A percentile compares a stretch with the other conserved stretches of the same genome.
Evolutionary conservation across 2,329 filamentous ascomycete genomes (phyloP).

Genomic region (Aspergillus hortae): DNA sequence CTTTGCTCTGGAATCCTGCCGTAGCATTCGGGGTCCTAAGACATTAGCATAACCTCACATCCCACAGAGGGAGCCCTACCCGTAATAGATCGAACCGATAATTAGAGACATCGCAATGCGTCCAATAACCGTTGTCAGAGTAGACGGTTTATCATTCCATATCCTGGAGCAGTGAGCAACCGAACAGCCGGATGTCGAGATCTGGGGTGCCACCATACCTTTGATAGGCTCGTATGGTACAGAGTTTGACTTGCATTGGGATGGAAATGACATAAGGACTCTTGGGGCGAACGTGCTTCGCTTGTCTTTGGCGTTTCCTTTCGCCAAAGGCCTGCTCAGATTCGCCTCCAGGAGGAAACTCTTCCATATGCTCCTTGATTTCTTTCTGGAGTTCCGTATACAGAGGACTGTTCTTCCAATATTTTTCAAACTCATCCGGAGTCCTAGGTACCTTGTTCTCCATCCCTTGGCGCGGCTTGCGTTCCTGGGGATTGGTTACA

Average conservation of each 20-base stretch:
- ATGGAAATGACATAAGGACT: slow-evolving; percentile 76
- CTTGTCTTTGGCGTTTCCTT: slow-evolving; percentile 31
- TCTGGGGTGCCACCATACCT: slow-evolving; percentile 40
- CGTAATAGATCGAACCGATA: slow-evolving; percentile 56
- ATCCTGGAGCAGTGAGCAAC: slow-evolving; percentile 46
- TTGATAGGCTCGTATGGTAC: slow-evolving; percentile 74
- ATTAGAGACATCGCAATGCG: slow-evolving; percentile 75
- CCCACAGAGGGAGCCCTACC: slow-evolving; percentile 12
- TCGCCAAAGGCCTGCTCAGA: slow-evolving; percentile 29
- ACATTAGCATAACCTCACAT: slow-evolving; percentile 30
- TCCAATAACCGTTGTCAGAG: slow-evolving; percentile 61
- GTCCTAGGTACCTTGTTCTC: slow-evolving; percentile 62
- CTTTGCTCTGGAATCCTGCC: slow-evolving; percentile 71
- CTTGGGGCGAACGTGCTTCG: slow-evolving; percentile 34
- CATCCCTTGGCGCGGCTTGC: slow-evolving; percentile 54
- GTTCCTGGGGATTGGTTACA: slow-evolving; percentile 62
- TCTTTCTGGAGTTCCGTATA: slow-evolving; percentile 31
- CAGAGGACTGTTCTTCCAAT: slow-evolving; percentile 42
- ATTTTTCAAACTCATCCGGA: slow-evolving; percentile 61
- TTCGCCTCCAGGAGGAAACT: slow-evolving; percentile 31
- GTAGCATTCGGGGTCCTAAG: slow-evolving; percentile 69
- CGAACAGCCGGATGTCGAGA: background rate
- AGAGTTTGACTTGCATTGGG: slow-evolving; percentile 72
- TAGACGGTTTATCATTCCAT: slow-evolving; percentile 70
- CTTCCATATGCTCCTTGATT: slow-evolving; percentile 30